Conservation (phyloP, 2,329 filamentous ascomycete genomes). For the Arthrobotrys sinensis region DNA sequence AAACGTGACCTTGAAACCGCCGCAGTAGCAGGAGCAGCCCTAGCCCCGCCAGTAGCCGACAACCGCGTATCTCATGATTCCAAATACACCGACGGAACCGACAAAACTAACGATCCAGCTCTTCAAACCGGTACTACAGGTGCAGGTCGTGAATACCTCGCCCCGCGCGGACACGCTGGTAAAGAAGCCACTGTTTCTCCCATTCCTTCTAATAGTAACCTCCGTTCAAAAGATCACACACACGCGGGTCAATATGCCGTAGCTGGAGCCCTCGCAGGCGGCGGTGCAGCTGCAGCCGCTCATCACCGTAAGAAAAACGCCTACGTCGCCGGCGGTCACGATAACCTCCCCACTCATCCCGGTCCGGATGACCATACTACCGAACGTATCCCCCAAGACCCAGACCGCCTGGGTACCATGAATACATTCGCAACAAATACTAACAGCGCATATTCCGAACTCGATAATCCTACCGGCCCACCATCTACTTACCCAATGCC, state of each 20-base stretch:
- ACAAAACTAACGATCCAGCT: conserved; percentile 43
- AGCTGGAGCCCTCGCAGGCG: conserved; percentile 50
- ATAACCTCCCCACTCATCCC: conserved; percentile 44
- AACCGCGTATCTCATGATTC: conserved; percentile 54
- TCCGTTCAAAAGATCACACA: conserved; percentile 46
- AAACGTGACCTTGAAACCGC: conserved; percentile 46
- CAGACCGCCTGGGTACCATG: conserved; percentile 55
- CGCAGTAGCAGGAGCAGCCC: conserved; percentile 34
- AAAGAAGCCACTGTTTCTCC: conserved; percentile 40
- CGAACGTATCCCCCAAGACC: conserved; percentile 42
- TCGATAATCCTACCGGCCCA: conserved; percentile 23
- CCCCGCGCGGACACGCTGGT: conserved; percentile 46
- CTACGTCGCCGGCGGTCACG: conserved; percentile 8
- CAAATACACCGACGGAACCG: conserved; percentile 55
- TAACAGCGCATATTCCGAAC: conserved; percentile 57
- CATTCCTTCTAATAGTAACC: conserved; percentile 17
- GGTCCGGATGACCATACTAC: conserved; percentile 48
- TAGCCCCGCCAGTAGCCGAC: conserved; percentile 45
- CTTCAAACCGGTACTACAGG: conserved; percentile 35
- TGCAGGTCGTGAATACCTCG: conserved; percentile 55
- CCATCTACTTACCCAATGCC: conserved; percentile 30
- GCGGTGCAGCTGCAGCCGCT: conserved; percentile 44
- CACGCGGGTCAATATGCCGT: conserved; percentile 55
- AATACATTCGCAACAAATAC: conserved; percentile 48
- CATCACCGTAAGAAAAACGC: conserved; percentile 49